Evolutionary conservation across 1,284 basidiomycete species (phyloP), one percentile per base, ranked within the genome.

Genomic region (Ganoderma meredithae): DNA sequence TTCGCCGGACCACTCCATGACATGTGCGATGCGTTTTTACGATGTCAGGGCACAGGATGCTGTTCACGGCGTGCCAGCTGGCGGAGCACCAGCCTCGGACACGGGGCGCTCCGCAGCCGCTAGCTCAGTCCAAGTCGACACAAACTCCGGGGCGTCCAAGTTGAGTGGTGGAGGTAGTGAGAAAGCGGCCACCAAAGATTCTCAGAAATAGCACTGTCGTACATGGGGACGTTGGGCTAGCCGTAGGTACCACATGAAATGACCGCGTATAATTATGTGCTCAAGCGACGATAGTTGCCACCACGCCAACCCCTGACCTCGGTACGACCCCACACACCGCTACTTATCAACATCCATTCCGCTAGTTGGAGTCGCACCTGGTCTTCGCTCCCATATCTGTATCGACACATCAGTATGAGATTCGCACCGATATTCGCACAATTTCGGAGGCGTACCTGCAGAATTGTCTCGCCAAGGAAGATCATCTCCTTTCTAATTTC

Each of bases 401-500:
- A 53, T 62, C 62, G 61, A 49, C 22, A 12, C 47, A 13, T 22
- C 25, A 27, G 2, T 27, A 65, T 39, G 60, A 62, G n/a, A 25
- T 10, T 12, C 15, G 39, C 64, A 58, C 63, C 4, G 66, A 31
- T 31, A 8, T 63, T 61, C 64, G 33, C 52, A 61, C 36, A 53
- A 15, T 13, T 25, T 31, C 58, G 1, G 36, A 19, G 55, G 69
- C 74, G 76, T 64, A 95, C 96, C 87, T 99, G 98, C 60, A 99
- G 83, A 60, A 98, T 94, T 33, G 94, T 96, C 81, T 99, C 98
- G 36, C 97, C 97, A 44, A 99, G 84, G 79, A 99, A 97, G 70
- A 99, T 97, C 95, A 99, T 97, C 77, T 98, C 96, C 79, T 93
- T 94, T 71, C 97, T 88, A 41, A 96, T 94, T 77, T 98, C 95